These are phyloP conservation scores for Verticillium isaacii DNA, from an alignment of 2,329 filamentous ascomycete species.

Conservation along the genomic window DNA sequence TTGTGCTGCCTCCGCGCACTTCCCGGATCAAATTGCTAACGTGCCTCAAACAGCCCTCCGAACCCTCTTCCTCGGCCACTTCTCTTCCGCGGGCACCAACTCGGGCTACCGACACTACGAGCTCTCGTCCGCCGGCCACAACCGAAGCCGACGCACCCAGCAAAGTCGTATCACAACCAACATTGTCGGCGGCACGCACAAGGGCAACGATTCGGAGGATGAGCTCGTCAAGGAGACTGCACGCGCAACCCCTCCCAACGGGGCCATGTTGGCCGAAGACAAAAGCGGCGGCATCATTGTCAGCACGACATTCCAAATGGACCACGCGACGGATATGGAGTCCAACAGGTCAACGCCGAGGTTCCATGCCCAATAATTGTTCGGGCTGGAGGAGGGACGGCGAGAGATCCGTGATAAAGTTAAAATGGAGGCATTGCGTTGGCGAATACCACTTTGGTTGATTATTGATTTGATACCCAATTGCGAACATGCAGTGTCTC, in stretches of 20 bases:
- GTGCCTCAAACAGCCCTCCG: constrained; percentile 1
- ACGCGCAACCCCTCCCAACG: neutral
- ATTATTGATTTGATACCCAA: no score
- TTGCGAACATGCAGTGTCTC: no score
- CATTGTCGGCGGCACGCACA: constrained; percentile 7
- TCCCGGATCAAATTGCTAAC: neutral
- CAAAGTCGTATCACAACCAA: constrained; percentile 8
- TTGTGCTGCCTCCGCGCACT: neutral
- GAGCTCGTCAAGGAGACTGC: constrained; percentile 6
- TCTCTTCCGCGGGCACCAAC: constrained; percentile 3
- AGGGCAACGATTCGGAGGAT: constrained; percentile 8
- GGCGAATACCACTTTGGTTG: no score
- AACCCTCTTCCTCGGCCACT: constrained; percentile 8
- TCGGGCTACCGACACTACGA: constrained; percentile 9
- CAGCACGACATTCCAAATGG: constrained; percentile 8
- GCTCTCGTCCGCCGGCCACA: constrained; percentile 5
- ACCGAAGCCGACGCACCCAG: constrained; percentile 1
- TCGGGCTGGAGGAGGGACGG: no score
- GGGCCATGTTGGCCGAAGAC: neutral
- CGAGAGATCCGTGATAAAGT: no score
- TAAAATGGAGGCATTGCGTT: no score
- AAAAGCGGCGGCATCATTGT: constrained; percentile 3
- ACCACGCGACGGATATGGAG: neutral
- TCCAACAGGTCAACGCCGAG: neutral
- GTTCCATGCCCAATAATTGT: neutral